Conservation (phyloP, 129 eudicot genomes). For the Mikania micrantha region DNA sequence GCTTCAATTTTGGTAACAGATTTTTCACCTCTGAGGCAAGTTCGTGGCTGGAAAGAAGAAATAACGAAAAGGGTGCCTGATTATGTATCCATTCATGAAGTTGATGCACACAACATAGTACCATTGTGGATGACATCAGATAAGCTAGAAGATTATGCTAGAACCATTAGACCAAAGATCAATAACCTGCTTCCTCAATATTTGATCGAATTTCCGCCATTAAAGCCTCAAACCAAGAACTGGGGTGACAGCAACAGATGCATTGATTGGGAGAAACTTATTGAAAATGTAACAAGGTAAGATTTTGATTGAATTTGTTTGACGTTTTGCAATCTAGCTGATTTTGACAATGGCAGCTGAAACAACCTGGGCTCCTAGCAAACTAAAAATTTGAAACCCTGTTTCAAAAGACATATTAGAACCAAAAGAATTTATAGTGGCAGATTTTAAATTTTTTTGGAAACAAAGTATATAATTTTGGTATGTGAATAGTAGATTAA, state of each 20-base stretch:
- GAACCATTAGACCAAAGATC: slow-evolving; percentile 78
- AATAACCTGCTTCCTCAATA: slow-evolving; percentile 67
- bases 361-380: too few species aligned
- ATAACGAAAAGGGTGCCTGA: slow-evolving; percentile 51
- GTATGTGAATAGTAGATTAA: too few species aligned
- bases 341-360: neutral
- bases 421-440: too few species aligned
- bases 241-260: slow-evolving; percentile 35
- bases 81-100: slow-evolving; percentile 83
- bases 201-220: slow-evolving; percentile 64
- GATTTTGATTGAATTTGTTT: neutral
- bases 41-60: slow-evolving; percentile 71
- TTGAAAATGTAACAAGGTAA: slow-evolving; percentile 47
- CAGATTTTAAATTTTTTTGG: too few species aligned
- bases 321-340: neutral
- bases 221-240: slow-evolving; percentile 34
- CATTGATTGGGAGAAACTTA: slow-evolving; percentile 70
- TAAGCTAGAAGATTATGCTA: slow-evolving; percentile 79
- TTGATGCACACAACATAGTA: slow-evolving; percentile 93
- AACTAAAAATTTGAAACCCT: too few species aligned
- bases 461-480: too few species aligned
- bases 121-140: slow-evolving; percentile 83
- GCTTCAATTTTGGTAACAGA: slow-evolving; percentile 95
- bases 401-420: too few species aligned
- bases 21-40: slow-evolving; percentile 82